Evolutionary conservation across 2,329 filamentous ascomycete species (phyloP).

Genomic region (Pseudogymnoascus verrucosus): DNA sequence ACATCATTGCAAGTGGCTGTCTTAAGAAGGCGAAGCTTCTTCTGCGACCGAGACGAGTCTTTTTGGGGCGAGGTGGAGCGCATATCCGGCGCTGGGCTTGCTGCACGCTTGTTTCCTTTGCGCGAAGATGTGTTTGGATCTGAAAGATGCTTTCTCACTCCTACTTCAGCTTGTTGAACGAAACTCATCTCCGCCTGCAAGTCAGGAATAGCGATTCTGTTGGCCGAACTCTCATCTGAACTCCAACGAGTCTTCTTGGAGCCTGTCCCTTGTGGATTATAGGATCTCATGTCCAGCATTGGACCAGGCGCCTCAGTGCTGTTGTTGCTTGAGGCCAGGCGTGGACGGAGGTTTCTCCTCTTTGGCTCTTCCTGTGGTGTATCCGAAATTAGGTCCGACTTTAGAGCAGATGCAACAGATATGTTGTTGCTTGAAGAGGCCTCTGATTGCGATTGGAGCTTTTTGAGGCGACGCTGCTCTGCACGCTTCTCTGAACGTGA

Average conservation of each 20-base stretch:
- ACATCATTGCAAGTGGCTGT: not conserved
- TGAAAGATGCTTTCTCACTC: not conserved
- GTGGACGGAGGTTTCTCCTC: not conserved
- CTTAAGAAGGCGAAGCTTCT: not conserved
- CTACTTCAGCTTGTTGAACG: not conserved
- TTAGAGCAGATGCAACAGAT: not conserved
- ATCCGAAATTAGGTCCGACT: not conserved
- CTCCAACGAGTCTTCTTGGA: not conserved
- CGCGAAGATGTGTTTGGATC: not conserved
- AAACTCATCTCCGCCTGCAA: not conserved
- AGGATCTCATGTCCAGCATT: not conserved
- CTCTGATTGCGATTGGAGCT: not conserved
- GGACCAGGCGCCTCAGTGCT: not conserved
- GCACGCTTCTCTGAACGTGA: not conserved
- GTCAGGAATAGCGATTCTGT: not conserved
- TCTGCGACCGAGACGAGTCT: not conserved
- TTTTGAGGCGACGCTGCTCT: not conserved
- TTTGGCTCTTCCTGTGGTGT: not conserved
- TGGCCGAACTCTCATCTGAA: not conserved
- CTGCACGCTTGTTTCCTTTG: not conserved
- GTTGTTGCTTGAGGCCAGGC: not conserved
- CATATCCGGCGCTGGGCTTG: not conserved
- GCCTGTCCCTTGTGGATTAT: not conserved
- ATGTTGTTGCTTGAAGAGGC: not conserved
- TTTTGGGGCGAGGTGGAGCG: not conserved